Conservation (phyloP, 192 early-diverging fungal species). For the Backusella macrospora region DNA sequence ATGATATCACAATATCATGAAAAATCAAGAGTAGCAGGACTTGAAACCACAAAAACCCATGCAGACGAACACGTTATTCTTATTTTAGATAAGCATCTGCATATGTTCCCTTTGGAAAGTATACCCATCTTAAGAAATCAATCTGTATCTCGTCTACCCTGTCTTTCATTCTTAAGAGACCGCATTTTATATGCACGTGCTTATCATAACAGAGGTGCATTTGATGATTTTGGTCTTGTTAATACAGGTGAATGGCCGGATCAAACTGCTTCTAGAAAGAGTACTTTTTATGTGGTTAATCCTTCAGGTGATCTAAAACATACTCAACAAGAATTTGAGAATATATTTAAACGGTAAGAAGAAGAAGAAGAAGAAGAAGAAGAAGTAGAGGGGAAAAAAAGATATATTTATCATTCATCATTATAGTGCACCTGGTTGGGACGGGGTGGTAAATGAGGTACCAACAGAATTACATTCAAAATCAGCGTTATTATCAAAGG, state of each 20-base stretch:
- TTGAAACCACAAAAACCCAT: conserved; percentile 17
- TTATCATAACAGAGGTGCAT: background rate
- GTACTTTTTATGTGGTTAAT: conserved; percentile 87
- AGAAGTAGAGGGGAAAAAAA: no score
- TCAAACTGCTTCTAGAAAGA: conserved; percentile 45
- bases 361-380: conserved; percentile 5
- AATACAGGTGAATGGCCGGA: conserved; percentile 38
- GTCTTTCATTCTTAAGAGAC: conserved; percentile 70
- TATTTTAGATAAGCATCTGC: conserved; percentile 82
- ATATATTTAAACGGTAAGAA: conserved; percentile 42
- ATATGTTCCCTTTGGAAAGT: conserved; percentile 90
- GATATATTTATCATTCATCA: no score
- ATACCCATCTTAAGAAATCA: conserved; percentile 69
- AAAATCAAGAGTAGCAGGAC: background rate
- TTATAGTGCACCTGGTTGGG: conserved; percentile 55
- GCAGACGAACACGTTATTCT: conserved; percentile 70
- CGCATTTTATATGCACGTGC: conserved; percentile 47
- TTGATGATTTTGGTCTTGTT: background rate
- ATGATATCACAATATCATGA: conserved; percentile 27
- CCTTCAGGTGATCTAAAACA: conserved; percentile 82
- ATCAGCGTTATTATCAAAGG: conserved; percentile 16
- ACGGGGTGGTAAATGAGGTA: conserved; percentile 65
- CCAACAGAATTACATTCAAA: conserved; percentile 69
- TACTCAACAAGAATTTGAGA: conserved; percentile 81
- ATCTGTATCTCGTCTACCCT: conserved; percentile 82